Base-by-base conservation (phyloP, 2,329 filamentous ascomycete genomes). In the Fusarium longipes region DNA sequence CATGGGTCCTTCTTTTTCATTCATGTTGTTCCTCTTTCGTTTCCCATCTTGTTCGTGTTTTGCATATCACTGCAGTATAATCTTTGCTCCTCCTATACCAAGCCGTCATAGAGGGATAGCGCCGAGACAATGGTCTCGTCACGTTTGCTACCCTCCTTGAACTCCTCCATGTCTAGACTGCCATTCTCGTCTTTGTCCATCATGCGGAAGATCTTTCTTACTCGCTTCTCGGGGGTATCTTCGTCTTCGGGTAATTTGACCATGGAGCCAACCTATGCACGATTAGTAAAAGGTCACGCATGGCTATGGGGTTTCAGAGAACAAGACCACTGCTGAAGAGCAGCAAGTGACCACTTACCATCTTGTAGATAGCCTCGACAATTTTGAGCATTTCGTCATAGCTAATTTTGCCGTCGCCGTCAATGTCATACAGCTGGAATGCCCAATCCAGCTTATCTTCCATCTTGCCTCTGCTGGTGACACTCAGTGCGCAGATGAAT, bases 141-240 rank as follows among this genome's bases (percentile, higher is more conserved):
- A 62, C 94, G 92, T 85, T 98, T 97, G 83, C 93, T 97, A 72
- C 96, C 96, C 82, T 99, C 96, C 83, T 98, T 98, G 86, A 99
- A 99, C 79, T 99, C 96, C 64, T 94, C 91, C 87, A 97, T 95
- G 78, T 98, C 95, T 74, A 99, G 83, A 76, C 92, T 96, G 73
- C 95, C 96, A 77, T 98, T 98, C 83, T 98, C 95, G 79, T 99
- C 96, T 86, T 99, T 99, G 85, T 99, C 96, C 96, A 99, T 99
- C 96, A 98, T 98, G 75, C 91, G 87, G 86, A 99, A 99, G 80
- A 99, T 98, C 86, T 99, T 99, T 81, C 86, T 89, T 67, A 99
- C 96, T 68, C 96, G 91, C 85, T 99, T 99, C 85, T 98, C 95
- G 18, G 96, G 96, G 57, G 96, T 99, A 82, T 99, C 95, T 83